A percentile compares a stretch with the other conserved stretches of the same genome.
phyloP scores from a whole-genome alignment of 192 early-diverging fungal species.

The Rhizophagus clarus region DNA sequence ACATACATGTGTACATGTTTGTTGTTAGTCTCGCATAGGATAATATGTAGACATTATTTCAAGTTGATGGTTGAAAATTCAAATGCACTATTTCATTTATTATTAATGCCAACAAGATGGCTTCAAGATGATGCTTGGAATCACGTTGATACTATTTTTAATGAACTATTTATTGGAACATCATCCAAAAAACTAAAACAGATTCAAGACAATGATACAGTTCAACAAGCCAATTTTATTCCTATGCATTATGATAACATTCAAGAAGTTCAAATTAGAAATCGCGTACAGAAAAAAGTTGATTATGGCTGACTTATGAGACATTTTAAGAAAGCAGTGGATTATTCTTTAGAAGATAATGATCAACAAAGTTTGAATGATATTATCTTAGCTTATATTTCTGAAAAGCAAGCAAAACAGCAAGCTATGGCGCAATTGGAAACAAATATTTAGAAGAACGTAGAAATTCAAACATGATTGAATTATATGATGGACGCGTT shows the following conservation, averaged over 20 bases:
- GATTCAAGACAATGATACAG: not conserved
- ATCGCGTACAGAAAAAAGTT: not conserved
- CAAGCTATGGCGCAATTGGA: not conserved
- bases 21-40: not conserved
- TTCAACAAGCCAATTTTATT: not conserved
- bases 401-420: not conserved
- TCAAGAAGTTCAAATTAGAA: not conserved
- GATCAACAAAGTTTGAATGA: not conserved
- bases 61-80: constrained; percentile 8
- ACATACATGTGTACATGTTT: not conserved
- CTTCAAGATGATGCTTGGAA: not conserved
- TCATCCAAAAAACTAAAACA: not conserved
- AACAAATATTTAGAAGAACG: not conserved
- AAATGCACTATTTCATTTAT: not conserved
- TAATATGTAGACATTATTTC: not conserved
- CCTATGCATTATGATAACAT: constrained; percentile 11
- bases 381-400: constrained; percentile 10
- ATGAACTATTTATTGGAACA: not conserved
- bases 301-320: not conserved
- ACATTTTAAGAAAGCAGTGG: not conserved
- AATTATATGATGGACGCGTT: not conserved
- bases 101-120: not conserved
- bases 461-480: not conserved
- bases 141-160: not conserved
- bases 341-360: constrained; percentile 9